These are phyloP conservation scores for Aspergillus fumigatiaffinis DNA, from an alignment of 2,329 filamentous ascomycete species.

Conservation along the genomic window DNA sequence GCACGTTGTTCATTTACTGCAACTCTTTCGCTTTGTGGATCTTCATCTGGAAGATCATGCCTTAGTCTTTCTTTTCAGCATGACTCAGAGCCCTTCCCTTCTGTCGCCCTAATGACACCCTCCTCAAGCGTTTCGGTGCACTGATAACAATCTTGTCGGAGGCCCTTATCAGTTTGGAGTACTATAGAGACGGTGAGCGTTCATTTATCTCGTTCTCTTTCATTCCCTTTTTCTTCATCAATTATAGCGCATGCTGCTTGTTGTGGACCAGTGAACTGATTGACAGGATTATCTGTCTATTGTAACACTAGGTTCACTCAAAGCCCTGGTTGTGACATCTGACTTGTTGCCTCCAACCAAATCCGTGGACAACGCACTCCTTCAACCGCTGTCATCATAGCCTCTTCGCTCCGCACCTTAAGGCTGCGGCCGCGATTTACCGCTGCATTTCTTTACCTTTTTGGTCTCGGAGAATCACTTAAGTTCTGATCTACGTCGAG, in stretches of 20 bases:
- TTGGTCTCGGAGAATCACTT: background rate
- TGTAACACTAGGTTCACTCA: background rate
- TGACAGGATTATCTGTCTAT: conserved; percentile 9
- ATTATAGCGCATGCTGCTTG: background rate
- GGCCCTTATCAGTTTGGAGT: conserved; percentile 3
- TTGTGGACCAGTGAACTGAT: conserved; percentile 4
- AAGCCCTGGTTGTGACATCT: background rate
- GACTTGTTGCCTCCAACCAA: background rate
- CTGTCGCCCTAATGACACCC: conserved; percentile 10
- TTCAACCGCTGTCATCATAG: background rate
- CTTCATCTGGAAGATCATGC: background rate
- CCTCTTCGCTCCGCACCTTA: background rate
- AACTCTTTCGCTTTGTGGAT: conserved; percentile 6
- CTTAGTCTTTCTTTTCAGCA: conserved; percentile 7
- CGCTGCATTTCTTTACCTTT: background rate
- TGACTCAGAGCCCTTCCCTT: conserved; percentile 4
- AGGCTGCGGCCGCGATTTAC: background rate
- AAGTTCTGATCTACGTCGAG: conserved; percentile 4
- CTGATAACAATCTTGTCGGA: conserved; percentile 3
- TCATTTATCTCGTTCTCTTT: background rate
- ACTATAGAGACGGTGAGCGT: conserved; percentile 2
- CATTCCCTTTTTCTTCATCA: background rate
- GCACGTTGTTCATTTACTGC: background rate
- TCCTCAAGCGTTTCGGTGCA: background rate
- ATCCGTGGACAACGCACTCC: background rate